Evolutionary conservation across 495 filamentous ascomycete genomes (phyloP).

Genomic region (Aspergillus conjunctus): DNA sequence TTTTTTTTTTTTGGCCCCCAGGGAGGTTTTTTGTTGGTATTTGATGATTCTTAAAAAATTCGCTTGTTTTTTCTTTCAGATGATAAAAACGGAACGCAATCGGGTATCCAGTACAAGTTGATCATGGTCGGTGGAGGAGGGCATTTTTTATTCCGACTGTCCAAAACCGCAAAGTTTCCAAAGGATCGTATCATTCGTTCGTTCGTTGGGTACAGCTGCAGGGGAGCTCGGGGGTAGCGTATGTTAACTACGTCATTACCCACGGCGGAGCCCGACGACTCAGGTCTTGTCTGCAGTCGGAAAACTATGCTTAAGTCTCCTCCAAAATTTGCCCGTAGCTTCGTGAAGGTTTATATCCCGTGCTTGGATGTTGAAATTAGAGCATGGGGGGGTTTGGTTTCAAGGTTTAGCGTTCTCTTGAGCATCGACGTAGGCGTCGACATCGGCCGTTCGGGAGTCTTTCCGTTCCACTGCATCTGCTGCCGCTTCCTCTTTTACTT

Average conservation of each 20-base stretch:
- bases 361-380: conserved; percentile 1
- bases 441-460: conserved; percentile 50
- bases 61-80: conserved; percentile 16
- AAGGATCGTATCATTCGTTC: conserved; percentile 15
- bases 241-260: conserved; percentile 13
- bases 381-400: neutral
- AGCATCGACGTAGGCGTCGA: conserved; percentile 64
- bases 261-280: neutral
- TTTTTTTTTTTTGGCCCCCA: neutral
- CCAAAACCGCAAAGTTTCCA: conserved; percentile 34
- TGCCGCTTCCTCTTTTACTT: conserved; percentile 13
- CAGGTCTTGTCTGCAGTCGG: neutral
- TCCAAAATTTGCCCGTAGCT: conserved; percentile 8
- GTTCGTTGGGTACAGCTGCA: neutral
- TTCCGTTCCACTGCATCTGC: conserved; percentile 40
- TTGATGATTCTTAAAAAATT: conserved; percentile 4
- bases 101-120: conserved; percentile 45
- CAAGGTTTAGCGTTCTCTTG: conserved; percentile 34
- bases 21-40: conserved; percentile 1
- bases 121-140: conserved; percentile 18
- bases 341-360: neutral
- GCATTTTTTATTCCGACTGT: conserved; percentile 3
- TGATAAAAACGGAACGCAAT: conserved; percentile 30
- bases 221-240: conserved; percentile 3
- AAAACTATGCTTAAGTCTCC: neutral